Evolutionary conservation across 495 filamentous ascomycete species (phyloP).

Genomic region (Daldinia bambusicola): DNA sequence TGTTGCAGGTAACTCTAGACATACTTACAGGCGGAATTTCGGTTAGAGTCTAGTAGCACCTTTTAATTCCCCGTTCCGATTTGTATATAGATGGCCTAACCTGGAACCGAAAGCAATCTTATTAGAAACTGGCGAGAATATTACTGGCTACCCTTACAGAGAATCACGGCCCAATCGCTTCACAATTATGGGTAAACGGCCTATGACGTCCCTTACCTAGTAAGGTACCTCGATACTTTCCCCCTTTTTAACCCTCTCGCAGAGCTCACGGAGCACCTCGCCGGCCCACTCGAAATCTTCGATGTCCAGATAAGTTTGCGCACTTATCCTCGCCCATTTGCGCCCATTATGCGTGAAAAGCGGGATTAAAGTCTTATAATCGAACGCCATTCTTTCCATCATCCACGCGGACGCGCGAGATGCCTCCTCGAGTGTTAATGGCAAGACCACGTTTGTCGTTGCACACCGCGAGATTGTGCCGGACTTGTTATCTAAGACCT

Average conservation of each 20-base stretch:
- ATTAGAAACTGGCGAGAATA: no score
- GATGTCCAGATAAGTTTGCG: conserved; percentile 80
- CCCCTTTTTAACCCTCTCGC: conserved; percentile 65
- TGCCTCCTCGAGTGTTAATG: conserved; percentile 61
- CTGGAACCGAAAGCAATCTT: no score
- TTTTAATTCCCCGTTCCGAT: no score
- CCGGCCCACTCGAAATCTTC: conserved; percentile 81
- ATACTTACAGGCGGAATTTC: background rate
- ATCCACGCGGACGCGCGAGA: conserved; percentile 65
- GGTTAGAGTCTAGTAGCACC: no score
- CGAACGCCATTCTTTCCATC: conserved; percentile 60
- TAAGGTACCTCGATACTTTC: conserved; percentile 53
- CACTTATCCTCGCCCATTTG: conserved; percentile 78
- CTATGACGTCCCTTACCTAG: no score
- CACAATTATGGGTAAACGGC: no score
- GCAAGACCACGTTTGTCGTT: conserved; percentile 80
- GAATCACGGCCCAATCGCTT: no score
- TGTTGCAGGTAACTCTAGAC: background rate
- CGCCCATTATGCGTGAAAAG: conserved; percentile 66
- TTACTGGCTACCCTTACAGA: no score
- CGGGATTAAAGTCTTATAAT: conserved; percentile 77
- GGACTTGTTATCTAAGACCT: conserved; percentile 70
- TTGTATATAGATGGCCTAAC: no score
- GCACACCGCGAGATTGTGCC: conserved; percentile 56
- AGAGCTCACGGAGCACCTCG: conserved; percentile 67